Percentiles rank a stretch among this genome's conserved stretches.
Conservation (phyloP, 1,284 basidiomycete genomes). For the Cystobasidium pallidum region DNA sequence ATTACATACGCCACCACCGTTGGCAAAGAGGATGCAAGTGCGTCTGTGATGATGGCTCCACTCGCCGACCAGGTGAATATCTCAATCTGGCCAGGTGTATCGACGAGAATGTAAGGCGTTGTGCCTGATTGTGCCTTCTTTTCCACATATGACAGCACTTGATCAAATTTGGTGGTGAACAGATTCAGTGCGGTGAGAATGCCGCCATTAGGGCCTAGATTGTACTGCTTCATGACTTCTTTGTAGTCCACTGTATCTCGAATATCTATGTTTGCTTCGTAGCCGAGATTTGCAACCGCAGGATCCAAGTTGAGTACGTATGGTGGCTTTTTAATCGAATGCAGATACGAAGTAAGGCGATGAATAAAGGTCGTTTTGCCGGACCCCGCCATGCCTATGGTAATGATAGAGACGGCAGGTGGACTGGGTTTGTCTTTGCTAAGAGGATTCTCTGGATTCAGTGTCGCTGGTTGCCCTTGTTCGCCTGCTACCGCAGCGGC, state of each 20-base stretch:
- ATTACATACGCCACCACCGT: conserved; percentile 96
- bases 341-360: conserved; percentile 83
- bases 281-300: conserved; percentile 85
- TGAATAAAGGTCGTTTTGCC: conserved; percentile 98
- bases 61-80: conserved; percentile 99
- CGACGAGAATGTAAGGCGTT: conserved; percentile 83
- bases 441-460: conserved; percentile 6
- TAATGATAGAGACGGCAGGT: conserved; percentile 56
- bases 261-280: conserved; percentile 96
- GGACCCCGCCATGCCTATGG: conserved; percentile 63
- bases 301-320: conserved; percentile 98
- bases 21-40: conserved; percentile 89
- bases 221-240: conserved; percentile 99
- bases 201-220: conserved; percentile 95
- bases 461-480: not conserved
- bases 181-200: conserved; percentile 96
- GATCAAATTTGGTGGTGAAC: conserved; percentile 99
- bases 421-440: conserved; percentile 30
- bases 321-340: conserved; percentile 67
- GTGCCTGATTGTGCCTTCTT: conserved; percentile 66
- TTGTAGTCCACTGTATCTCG: conserved; percentile 96
- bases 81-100: conserved; percentile 99
- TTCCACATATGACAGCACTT: conserved; percentile 89
- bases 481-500: not conserved
- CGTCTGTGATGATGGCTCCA: conserved; percentile 96